These are phyloP conservation scores for Phyllosticta ampelicida DNA, from an alignment of 2,329 filamentous ascomycete species.

Conservation along the genomic window DNA sequence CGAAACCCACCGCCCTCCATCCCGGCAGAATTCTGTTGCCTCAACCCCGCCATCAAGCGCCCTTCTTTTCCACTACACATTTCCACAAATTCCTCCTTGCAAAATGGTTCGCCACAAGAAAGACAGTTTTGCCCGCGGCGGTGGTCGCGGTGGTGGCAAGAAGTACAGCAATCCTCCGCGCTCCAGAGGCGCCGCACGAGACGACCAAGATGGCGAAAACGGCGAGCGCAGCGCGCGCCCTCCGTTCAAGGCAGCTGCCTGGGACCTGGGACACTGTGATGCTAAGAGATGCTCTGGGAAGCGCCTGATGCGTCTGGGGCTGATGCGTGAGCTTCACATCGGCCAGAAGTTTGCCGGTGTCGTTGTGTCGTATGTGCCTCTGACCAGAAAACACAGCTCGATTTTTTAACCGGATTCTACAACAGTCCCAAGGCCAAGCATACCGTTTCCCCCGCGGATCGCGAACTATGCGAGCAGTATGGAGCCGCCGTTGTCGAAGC, in stretches of 20 bases:
- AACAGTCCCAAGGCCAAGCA: conserved; percentile 69
- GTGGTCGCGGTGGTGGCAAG: conserved; percentile 42
- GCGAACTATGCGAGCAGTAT: conserved; percentile 69
- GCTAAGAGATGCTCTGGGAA: conserved; percentile 95
- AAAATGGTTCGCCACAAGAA: conserved; percentile 94
- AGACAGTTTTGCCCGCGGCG: conserved; percentile 54
- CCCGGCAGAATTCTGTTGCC: too few species aligned
- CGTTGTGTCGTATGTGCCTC: conserved; percentile 58
- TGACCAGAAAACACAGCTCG: neutral
- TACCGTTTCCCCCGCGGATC: conserved; percentile 73
- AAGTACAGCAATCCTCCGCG: conserved; percentile 52
- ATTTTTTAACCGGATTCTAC: conserved; percentile 18
- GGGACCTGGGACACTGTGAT: conserved; percentile 97
- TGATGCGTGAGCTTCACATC: conserved; percentile 87
- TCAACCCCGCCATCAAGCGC: neutral
- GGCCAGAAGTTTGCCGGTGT: conserved; percentile 88
- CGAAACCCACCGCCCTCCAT: too few species aligned
- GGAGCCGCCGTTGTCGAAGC: conserved; percentile 96
- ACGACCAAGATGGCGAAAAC: conserved; percentile 29
- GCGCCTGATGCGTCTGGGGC: conserved; percentile 77
- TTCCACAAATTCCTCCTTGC: neutral
- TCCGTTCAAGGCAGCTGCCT: conserved; percentile 84
- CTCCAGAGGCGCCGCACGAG: conserved; percentile 43
- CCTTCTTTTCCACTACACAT: neutral
- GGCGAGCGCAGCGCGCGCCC: conserved; percentile 18